Evolutionary conservation across 345 rosid genomes (phyloP), one percentile per base, ranked within the genome.

Genomic region (Linum usitatissimum): DNA sequence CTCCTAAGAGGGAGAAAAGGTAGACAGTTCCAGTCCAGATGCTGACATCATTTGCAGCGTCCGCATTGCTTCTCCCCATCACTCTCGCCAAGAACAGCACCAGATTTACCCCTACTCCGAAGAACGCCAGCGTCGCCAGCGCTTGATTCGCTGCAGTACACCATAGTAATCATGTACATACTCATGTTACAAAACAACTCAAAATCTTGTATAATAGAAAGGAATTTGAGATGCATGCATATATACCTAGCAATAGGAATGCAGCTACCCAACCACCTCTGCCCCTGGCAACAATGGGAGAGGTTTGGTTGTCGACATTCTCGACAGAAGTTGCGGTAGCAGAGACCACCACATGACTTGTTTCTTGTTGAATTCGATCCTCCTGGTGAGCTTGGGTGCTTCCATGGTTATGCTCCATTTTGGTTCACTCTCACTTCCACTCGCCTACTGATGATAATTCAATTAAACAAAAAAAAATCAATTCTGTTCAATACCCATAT

Each of bases 1-100:
- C 98, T 9, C 91, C 97, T 0, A 92, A 71, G 9, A 92, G 83
- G 0, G 97, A 92, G 72, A 83, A 92, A 55, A 92, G 51, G 59
- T 92, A 92, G 18, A 92, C 97, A 8, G 97, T 90, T 65, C 98
- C 98, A 0, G 97, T 89, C 98, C 98, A 92, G 28, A 78, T 85
- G 81, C 93, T 87, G 57, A 92, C 94, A 20, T 71, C 90, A 64
- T 87, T 92, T 14, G 98, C 97, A 39, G 97, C 97, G 13, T 63
- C 77, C 1, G 98, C 95, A 57, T 83, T 92, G 17, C 78, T 74
- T 74, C 85, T 97, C 23, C 76, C 85, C 14, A 92, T 67, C 59
- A 92, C 98, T 68, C 96, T 81, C 15, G 95, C 90, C 36, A 87
- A 68, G 74, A 92, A 89, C 65, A 92, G 19, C 3, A 92, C 98